Base-by-base conservation (phyloP, 495 filamentous ascomycete genomes). In the Darksidea phi region DNA sequence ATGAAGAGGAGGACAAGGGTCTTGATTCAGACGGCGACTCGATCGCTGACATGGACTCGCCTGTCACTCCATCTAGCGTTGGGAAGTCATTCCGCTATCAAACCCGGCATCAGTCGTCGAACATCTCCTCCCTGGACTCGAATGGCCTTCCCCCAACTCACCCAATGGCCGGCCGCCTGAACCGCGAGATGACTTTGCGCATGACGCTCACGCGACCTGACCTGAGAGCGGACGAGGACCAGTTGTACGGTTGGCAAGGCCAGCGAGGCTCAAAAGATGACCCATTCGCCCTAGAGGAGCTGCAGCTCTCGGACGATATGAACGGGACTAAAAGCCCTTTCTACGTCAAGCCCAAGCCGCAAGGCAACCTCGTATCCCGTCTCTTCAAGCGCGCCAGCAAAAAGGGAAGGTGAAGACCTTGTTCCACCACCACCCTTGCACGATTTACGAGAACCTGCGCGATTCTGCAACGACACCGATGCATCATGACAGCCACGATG, bases 151-250 rank as follows among this genome's bases (percentile, higher is more conserved):
- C 59, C 15, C 52, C 48, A 21, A 26, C 51, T n/a, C 53, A 61
- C 52, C 57, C 66, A n/a, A 46, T 57, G 13, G 48, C 38, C 26
- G 34, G 54, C 17, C 76, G 10, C 74, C 79, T 34, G 46, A 86
- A 81, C 38, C 84, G 92, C 17, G 92, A 96, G 73, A 96, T 96
- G 93, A 96, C 92, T 13, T 74, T 97, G 43, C 88, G 89, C 34
- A 95, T 97, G 90, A 96, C 93, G 6, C 80, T 96, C 50, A 97
- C 93, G 20, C 81, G 90, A 48, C 91, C 91, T 0, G 93, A 96
- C 69, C 80, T 96, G 52, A 83, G 89, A 42, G 84, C 83, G 1
- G 77, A 83, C 57, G 89, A 87, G 69, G 82, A 80, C 24, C 78
- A 81, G 66, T 75, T 82, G 34, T 88, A 82, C 62, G 78, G 85